Evolutionary conservation across 2,329 filamentous ascomycete species (phyloP).

Genomic region (Pezicula carpinea): DNA sequence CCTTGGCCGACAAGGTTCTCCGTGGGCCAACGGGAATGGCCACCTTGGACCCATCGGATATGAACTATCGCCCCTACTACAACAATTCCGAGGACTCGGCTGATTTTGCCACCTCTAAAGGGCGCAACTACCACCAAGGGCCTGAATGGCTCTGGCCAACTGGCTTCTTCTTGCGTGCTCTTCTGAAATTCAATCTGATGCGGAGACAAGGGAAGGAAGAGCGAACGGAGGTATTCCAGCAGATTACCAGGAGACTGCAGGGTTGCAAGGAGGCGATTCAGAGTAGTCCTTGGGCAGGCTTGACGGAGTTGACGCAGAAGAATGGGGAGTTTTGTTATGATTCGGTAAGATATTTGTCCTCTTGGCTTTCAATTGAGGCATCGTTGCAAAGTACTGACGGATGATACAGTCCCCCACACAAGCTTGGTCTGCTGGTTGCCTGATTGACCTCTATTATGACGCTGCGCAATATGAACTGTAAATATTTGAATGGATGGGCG

Average conservation of each 20-base stretch:
- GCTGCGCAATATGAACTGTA: constrained; percentile 44
- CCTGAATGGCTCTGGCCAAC: constrained; percentile 98
- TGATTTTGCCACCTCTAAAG: constrained; percentile 89
- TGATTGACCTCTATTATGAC: constrained; percentile 96
- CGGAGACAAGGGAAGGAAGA: constrained; percentile 62
- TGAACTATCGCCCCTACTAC: constrained; percentile 94
- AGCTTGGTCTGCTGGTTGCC: constrained; percentile 90
- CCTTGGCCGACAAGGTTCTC: constrained; percentile 72
- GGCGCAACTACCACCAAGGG: constrained; percentile 95
- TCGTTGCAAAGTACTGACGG: constrained; percentile 25
- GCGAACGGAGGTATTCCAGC: constrained; percentile 85
- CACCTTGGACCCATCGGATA: constrained; percentile 84
- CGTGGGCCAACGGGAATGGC: constrained; percentile 92
- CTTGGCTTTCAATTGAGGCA: constrained; percentile 12
- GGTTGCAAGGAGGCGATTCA: constrained; percentile 83
- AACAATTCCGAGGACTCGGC: constrained; percentile 89
- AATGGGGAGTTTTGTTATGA: constrained; percentile 78
- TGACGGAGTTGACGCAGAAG: constrained; percentile 92
- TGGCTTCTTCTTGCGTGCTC: constrained; percentile 87
- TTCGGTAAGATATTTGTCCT: constrained; percentile 59
- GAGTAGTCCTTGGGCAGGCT: constrained; percentile 79
- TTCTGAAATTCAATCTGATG: constrained; percentile 84
- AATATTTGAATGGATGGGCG: background rate
- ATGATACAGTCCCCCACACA: constrained; percentile 78
- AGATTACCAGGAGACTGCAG: constrained; percentile 76